Evolutionary conservation across 345 rosid genomes (phyloP), one percentile per base, ranked within the genome.

Genomic region (Populus ilicifolia): DNA sequence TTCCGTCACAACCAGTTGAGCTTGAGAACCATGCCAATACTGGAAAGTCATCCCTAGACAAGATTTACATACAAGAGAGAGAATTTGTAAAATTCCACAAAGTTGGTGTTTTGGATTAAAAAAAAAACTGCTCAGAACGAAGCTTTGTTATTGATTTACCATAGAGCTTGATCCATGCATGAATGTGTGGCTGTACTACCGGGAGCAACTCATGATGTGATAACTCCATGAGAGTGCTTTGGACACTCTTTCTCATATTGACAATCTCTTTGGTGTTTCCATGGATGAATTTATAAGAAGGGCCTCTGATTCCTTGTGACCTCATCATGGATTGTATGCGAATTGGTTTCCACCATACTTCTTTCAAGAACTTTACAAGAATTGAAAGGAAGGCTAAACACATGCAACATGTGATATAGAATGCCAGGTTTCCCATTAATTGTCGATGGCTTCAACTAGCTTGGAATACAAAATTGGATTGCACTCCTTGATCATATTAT

Each of bases 141-240:
- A 21, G 1, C 5, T n/a, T 18, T 7, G 25, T 18, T 10, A 70
- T 70, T 29, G 44, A 44, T 29, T 63, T 87, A 87, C 85, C 86
- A 6, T 82, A 83, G n/a, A 65, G 18, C 59, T 84, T 74, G 70
- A 41, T 76, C 87, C 87, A 84, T 4, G 86, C 36, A 63, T 71
- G 62, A 21, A 83, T 56, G 14, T 80, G 80, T 38, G 85, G 86
- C 75, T 69, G 80, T 61, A 84, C 35, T 68, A 44, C 50, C 16
- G 79, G 77, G 39, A 80, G 46, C 9, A 84, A 44, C 50, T 44
- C 52, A 30, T 80, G 44, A 20, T 82, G 83, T 11, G 81, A 78
- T 23, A 84, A 68, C 11, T 50, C 70, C 84, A 82, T 77, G 35
- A 80, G 83, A 23, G 9, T 73, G 14, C 17, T 73, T 70, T 69